Evolutionary conservation across 441 rosid genomes (phyloP).

Genomic region (Pelargonium myrrhifolium): DNA sequence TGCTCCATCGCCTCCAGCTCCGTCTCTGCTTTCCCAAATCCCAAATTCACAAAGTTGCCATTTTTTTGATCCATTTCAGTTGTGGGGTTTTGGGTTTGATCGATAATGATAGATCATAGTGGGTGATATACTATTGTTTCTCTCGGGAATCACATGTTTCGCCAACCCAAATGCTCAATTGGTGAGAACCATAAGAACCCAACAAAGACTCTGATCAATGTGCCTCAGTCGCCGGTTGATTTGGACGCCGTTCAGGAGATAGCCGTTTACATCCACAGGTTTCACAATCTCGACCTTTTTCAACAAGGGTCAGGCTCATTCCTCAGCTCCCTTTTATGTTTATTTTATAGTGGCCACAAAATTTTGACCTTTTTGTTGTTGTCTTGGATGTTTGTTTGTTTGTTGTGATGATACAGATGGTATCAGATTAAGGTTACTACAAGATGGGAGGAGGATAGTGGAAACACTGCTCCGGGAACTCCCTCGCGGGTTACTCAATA

Average conservation of each 20-base stretch:
- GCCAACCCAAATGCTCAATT: neutral
- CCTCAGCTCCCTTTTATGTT: neutral
- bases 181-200: neutral
- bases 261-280: slow-evolving; percentile 1
- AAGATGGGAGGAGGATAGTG: slow-evolving; percentile 6
- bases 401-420: neutral
- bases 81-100: neutral
- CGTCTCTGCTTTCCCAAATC: neutral
- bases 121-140: neutral
- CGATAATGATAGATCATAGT: neutral
- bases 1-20: neutral
- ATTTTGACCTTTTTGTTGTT: neutral
- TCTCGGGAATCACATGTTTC: neutral
- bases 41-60: neutral
- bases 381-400: neutral
- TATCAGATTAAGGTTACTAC: slow-evolving; percentile 1
- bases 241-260: slow-evolving; percentile 10
- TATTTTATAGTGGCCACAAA: too few relatives aligned
- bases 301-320: slow-evolving; percentile 1
- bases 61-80: neutral
- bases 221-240: neutral
- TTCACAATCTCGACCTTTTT: slow-evolving; percentile 2
- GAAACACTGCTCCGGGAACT: neutral
- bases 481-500: neutral
- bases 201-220: neutral